A percentile compares a stretch with the other conserved stretches of the same genome.
Conservation (phyloP, 306 rosid species). For the Citrullus colocynthis region DNA sequence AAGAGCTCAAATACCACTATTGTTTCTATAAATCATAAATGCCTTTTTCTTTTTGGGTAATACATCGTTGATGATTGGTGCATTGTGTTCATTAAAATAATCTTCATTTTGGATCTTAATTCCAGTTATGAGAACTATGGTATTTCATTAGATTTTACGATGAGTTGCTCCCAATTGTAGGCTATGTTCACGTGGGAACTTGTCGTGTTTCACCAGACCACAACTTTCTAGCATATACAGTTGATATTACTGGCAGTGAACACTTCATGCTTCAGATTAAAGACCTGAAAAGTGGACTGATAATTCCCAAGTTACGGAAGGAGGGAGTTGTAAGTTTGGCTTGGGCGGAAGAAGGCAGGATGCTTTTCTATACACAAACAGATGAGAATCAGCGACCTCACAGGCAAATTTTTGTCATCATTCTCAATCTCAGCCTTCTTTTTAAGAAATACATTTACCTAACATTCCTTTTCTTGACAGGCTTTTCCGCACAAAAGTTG, state of each 20-base stretch:
- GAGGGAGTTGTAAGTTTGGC: slow-evolving; percentile 72
- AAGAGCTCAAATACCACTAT: not conserved
- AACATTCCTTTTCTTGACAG: slow-evolving; percentile 27
- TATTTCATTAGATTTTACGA: not conserved
- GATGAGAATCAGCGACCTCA: slow-evolving; percentile 89
- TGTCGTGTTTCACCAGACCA: slow-evolving; percentile 84
- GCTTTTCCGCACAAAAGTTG: slow-evolving; percentile 58
- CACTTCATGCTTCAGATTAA: slow-evolving; percentile 64
- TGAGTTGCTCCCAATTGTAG: slow-evolving; percentile 25
- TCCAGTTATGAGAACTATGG: not conserved
- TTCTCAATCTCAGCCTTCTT: not conserved
- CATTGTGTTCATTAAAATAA: not conserved
- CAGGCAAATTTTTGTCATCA: slow-evolving; percentile 35
- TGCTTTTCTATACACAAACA: slow-evolving; percentile 57
- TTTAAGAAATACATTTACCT: not conserved
- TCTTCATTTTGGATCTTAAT: not conserved
- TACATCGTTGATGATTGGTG: not conserved
- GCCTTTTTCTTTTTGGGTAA: not conserved
- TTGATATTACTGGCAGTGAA: slow-evolving; percentile 68
- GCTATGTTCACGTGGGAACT: slow-evolving; percentile 88
- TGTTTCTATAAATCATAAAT: not conserved
- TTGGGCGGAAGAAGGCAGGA: slow-evolving; percentile 63
- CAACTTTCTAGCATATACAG: slow-evolving; percentile 68
- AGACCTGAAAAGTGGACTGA: slow-evolving; percentile 55
- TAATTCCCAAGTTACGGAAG: slow-evolving; percentile 29